Conservation (phyloP, 768 basidiomycete genomes). For the Rhizopogon rudus region DNA sequence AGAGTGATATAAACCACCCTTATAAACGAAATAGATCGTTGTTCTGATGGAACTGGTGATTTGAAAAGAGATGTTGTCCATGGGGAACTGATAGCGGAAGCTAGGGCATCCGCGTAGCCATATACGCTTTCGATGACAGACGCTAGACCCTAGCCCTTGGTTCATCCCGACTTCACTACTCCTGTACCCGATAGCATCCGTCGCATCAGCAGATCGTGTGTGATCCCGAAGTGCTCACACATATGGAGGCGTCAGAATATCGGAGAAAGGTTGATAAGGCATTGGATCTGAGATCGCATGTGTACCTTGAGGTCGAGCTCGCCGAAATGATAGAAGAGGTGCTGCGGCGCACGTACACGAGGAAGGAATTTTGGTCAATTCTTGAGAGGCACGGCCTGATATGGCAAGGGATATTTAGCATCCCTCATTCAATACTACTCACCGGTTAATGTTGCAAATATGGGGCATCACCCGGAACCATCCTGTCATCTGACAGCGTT, state of each 20-base stretch:
- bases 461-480: not conserved
- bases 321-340: constrained; percentile 12
- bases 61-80: not conserved
- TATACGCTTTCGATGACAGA: not conserved
- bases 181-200: not conserved
- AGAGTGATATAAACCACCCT: not conserved
- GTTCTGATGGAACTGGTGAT: not conserved
- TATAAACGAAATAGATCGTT: not conserved
- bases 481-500: constrained; percentile 1
- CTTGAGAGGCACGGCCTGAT: constrained; percentile 19
- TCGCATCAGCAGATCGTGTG: not conserved
- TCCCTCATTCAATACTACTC: constrained; percentile 10
- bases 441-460: not conserved
- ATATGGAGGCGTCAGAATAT: constrained; percentile 10
- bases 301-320: constrained; percentile 16
- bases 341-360: constrained; percentile 11
- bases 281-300: constrained; percentile 21
- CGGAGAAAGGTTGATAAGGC: constrained; percentile 26
- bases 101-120: constrained; percentile 3
- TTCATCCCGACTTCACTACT: not conserved
- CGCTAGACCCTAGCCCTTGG: not conserved
- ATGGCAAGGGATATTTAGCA: constrained; percentile 7
- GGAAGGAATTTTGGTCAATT: constrained; percentile 20
- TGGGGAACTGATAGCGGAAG: not conserved
- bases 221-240: not conserved